Evolutionary conservation across 2,329 filamentous ascomycete species (phyloP), one percentile per base, ranked within the genome.

Genomic region (Pseudogymnoascus verrucosus): DNA sequence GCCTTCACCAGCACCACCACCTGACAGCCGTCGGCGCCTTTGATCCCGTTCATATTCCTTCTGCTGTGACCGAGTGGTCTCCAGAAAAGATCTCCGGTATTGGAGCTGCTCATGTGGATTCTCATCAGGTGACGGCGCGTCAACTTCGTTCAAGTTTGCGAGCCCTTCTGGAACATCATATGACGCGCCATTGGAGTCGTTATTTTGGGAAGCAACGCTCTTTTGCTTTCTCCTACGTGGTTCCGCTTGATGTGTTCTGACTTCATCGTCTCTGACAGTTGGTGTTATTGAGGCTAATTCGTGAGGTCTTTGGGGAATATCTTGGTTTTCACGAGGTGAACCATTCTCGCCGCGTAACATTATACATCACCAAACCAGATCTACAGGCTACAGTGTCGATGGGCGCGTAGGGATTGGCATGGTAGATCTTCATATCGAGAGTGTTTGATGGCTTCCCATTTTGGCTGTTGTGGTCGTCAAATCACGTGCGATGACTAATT

Each of bases 31-130:
- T 26, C 10, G 39, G 3, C 10, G 21, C 19, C 36, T 44, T 19
- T 31, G 36, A 21, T 61, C 31, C 8, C 36, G 26, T 61, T 26
- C 11, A 44, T 62, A 65, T 21, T 31, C 62, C 34, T 51, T 42
- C 26, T 59, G 63, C 44, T 61, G 47, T 11, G 54, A 63, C 39
- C 54, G 65, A 11, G 21, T 63, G 44, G 61, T 57, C 42, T 66
- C 65, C 16, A 66, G 63, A 59, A 44, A 64, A 11, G 62, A 61
- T 26, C 62, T 63, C 37, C 28, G 28, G 44, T 64, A 66, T 36
- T 37, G 60, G 12, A 62, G 63, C 47, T 59, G 61, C 62, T 66
- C 63, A 21, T 65, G 19, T 23, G 65, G 65, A 54, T 66, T 66
- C 34, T 65, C 44, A 7, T 65, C 61, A 21, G 65, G 61, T 8